These are phyloP conservation scores for Gremmenia infestans DNA, from an alignment of 2,329 filamentous ascomycete genomes.

Conservation along the genomic window DNA sequence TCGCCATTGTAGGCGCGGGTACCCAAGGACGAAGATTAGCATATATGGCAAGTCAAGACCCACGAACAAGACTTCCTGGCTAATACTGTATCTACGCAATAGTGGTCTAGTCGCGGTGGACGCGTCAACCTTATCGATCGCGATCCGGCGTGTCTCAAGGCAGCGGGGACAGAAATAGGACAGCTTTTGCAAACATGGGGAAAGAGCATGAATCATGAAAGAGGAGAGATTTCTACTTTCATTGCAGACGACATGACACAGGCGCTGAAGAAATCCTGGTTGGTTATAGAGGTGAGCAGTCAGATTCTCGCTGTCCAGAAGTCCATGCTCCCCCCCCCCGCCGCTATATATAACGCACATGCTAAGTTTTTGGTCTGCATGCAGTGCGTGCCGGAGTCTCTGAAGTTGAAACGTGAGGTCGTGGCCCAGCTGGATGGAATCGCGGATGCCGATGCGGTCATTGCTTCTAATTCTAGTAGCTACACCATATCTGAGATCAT, in stretches of 20 bases:
- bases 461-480: slow-evolving; percentile 45
- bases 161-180: neutral
- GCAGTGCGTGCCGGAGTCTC: slow-evolving; percentile 35
- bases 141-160: neutral
- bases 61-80: neutral
- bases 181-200: neutral
- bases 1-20: neutral
- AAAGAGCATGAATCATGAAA: neutral
- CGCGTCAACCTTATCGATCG: neutral
- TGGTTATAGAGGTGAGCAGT: neutral
- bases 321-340: too few species aligned
- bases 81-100: neutral
- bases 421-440: slow-evolving; percentile 36
- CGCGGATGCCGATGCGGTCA: slow-evolving; percentile 34
- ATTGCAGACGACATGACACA: neutral
- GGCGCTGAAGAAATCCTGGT: neutral
- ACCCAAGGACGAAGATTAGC: neutral
- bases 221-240: neutral
- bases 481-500: slow-evolving; percentile 41
- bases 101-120: neutral
- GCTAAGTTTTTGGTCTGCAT: too few species aligned
- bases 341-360: too few species aligned
- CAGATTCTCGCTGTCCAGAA: too few species aligned
- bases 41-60: neutral
- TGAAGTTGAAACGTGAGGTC: slow-evolving; percentile 36